phyloP scores from a whole-genome alignment of 352 stramenopile genomes.

The Thraustotheca clavata region DNA sequence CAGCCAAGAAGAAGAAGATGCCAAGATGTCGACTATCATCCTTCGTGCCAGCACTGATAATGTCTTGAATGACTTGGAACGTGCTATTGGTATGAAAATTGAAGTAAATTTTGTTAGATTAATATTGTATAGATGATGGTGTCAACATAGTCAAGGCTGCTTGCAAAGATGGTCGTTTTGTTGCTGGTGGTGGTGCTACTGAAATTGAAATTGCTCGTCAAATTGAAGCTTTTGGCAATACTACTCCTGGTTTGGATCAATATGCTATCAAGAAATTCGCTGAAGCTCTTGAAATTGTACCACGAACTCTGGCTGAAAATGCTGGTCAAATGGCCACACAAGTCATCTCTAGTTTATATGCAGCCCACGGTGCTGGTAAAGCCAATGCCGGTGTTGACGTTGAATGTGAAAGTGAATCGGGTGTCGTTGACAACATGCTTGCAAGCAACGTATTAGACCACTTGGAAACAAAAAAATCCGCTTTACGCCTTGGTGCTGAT shows the following conservation, averaged over 20 bases:
- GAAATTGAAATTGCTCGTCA: conserved; percentile 95
- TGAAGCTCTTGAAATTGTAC: conserved; percentile 96
- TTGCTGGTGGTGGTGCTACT: conserved; percentile 91
- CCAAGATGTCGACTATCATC: conserved; percentile 96
- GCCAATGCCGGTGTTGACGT: conserved; percentile 91
- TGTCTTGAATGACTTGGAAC: conserved; percentile 97
- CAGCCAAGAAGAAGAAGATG: conserved; percentile 88
- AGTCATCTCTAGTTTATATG: conserved; percentile 92
- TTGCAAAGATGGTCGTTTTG: conserved; percentile 92
- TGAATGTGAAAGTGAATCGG: conserved; percentile 64
- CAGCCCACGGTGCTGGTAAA: conserved; percentile 91
- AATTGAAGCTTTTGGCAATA: conserved; percentile 92
- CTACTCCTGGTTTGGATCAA: conserved; percentile 96
- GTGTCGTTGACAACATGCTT: conserved; percentile 73
- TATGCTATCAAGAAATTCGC: conserved; percentile 99
- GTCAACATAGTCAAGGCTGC: conserved; percentile 95
- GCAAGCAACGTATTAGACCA: conserved; percentile 88
- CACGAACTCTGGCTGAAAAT: conserved; percentile 97
- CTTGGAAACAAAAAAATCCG: conserved; percentile 93
- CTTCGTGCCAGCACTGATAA: conserved; percentile 91
- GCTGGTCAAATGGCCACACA: conserved; percentile 91
- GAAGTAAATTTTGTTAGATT: not conserved
- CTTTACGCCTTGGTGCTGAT: conserved; percentile 95
- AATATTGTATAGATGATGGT: conserved; percentile 81
- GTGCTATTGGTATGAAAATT: conserved; percentile 76